Percentiles rank a stretch among this genome's conserved stretches.
Conservation (phyloP, 1,284 basidiomycete genomes). For the Ustilago shanxiensis region DNA sequence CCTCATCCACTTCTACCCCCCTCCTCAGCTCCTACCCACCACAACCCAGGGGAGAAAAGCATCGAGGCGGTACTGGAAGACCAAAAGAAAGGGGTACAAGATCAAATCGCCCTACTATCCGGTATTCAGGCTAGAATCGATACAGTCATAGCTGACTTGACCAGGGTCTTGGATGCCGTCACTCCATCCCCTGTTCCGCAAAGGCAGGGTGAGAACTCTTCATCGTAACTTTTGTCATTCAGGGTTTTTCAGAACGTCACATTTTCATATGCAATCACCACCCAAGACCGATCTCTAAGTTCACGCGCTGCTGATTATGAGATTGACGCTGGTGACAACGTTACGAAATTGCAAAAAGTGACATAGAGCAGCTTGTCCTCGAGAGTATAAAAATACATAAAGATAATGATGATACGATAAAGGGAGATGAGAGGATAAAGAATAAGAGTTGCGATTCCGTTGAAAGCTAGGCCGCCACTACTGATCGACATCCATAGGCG, state of each 20-base stretch:
- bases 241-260: too few relatives aligned
- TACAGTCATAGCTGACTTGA: slow-evolving; percentile 25
- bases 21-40: not conserved
- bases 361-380: slow-evolving; percentile 26
- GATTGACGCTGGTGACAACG: not conserved
- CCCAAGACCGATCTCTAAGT: not conserved
- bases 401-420: not conserved
- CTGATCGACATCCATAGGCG: slow-evolving; percentile 33
- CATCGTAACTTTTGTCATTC: slow-evolving; percentile 4
- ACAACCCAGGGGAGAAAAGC: not conserved
- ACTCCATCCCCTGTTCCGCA: not conserved
- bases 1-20: slow-evolving; percentile 37
- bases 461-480: not conserved
- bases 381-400: slow-evolving; percentile 30
- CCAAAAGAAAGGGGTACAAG: slow-evolving; percentile 7
- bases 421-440: not conserved
- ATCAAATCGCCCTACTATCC: slow-evolving; percentile 20
- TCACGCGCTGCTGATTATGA: not conserved
- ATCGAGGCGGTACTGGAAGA: not conserved
- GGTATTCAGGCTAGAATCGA: slow-evolving; percentile 32
- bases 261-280: not conserved
- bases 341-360: slow-evolving; percentile 2
- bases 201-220: not conserved
- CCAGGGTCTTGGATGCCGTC: slow-evolving; percentile 17
- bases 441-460: not conserved